Base-by-base conservation (phyloP, 371 early-diverging fungal species). In the Cokeromyces recurvatus region DNA sequence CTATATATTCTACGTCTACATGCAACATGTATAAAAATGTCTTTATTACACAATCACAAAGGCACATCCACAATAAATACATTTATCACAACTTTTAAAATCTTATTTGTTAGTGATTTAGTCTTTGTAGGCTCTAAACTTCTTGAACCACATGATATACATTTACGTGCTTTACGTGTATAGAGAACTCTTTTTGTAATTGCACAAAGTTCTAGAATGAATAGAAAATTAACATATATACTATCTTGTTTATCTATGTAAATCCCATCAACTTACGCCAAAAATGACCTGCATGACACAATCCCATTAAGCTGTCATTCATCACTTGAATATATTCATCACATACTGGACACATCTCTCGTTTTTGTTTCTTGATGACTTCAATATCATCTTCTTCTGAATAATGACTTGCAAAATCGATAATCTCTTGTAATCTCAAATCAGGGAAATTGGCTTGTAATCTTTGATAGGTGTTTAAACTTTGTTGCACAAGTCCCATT, bases 261-360 rank as follows among this genome's bases (percentile, higher is more conserved):
- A n/a, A n/a, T n/a, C n/a, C n/a, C n/a, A n/a, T 21, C 32, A 19
- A 36, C 19, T 52, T 57, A 57, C 58, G 59, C 63, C 63, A 63
- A n/a, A 58, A 51, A 48, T 63, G 63, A 4, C 63, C 63, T 15
- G 59, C 40, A 22, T 43, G 20, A 24, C 63, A 63, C 25, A 51
- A 51, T 19, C 49, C 50, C 9, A 59, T n/a, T 17, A 17, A 32
- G 12, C 39, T 48, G 39, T 31, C 29, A n/a, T 36, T 36, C 16
- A 59, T 40, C 7, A 36, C 8, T 10, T 39, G 17, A 0, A 59
- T 50, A 10, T 15, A 14, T 9, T 46, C 58, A 9, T 40, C 46
- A 25, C 63, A 63, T 3, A 59, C 58, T 12, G 51, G 63, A 29
- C 63, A 63, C 9, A 49, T 48, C 19, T 54, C 46, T 48, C 63